These are phyloP conservation scores for Avena eriantha DNA, from an alignment of 176 grass and related monocot species.

Conservation along the genomic window DNA sequence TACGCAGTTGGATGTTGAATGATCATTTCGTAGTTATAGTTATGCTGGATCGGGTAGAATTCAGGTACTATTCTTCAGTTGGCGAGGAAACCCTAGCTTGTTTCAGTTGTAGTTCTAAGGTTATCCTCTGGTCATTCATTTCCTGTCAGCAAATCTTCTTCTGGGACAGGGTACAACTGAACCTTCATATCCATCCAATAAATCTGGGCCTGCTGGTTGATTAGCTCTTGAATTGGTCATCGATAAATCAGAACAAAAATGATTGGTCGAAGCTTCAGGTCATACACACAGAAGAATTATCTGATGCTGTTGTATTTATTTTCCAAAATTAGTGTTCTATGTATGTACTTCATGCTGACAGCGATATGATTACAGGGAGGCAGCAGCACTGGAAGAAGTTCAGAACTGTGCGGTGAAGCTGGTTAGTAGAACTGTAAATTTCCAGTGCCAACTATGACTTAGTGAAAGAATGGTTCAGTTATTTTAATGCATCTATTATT, in stretches of 20 bases:
- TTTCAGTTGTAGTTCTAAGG: not conserved
- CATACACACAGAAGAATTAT: not conserved
- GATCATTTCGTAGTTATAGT: not conserved
- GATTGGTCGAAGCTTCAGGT: not conserved
- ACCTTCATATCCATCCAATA: not conserved
- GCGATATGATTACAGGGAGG: not conserved
- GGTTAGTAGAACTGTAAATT: slow-evolving; percentile 45
- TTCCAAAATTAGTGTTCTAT: slow-evolving; percentile 9
- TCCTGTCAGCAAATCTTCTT: slow-evolving; percentile 16
- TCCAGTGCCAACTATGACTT: not conserved
- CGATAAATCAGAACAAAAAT: not conserved
- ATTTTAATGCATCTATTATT: slow-evolving; percentile 18
- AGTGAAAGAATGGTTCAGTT: slow-evolving; percentile 25
- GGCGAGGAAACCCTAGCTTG: not conserved
- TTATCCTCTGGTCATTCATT: not conserved
- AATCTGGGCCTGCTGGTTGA: not conserved
- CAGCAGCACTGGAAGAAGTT: slow-evolving; percentile 50
- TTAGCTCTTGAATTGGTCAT: not conserved
- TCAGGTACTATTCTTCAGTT: not conserved
- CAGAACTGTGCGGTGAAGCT: slow-evolving; percentile 60
- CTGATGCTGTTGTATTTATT: not conserved
- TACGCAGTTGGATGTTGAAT: not conserved
- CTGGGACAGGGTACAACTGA: not conserved
- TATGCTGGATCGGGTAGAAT: not conserved
- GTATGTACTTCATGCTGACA: not conserved